Base-by-base conservation (phyloP, 108 stramenopile species). In the Cylindrotheca closterium region DNA sequence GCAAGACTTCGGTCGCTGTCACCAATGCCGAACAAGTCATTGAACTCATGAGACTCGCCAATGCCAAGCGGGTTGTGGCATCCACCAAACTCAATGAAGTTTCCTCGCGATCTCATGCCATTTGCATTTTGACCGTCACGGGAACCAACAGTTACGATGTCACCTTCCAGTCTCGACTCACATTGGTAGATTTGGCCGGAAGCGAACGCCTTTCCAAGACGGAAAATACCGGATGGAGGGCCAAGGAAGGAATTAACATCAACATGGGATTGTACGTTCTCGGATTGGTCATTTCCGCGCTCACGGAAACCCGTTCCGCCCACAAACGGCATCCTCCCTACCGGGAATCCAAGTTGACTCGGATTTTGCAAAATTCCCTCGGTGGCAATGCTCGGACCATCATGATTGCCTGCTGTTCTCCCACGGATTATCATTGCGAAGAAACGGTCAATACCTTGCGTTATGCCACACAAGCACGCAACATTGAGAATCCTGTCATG, bases 331-430 rank as follows among this genome's bases (percentile, higher is more conserved):
- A 87, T 56, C 87, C 88, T 26, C 96, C 96, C 5, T 98, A 79
- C 76, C 93, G 98, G 30, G 95, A 98, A 49, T 92, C 90, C 10
- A 97, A 97, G 69, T 75, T 98, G 42, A 98, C 98, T 17, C 85
- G 81, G 21, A 72, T 98, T 23, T 68, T 98, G 10, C 83, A 91
- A 51, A 83, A 95, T 53, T 88, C 86, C 28, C 60, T 98, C 25
- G 71, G 67, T 22, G 93, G 95, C 30, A 92, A 94, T 65, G 84
- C 88, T 4, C 95, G 96, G 68, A 91, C 93, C 1, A 70, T 96
- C 47, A 87, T 87, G 18, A 95, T 98, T 61, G 85, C 96, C 8
- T 94, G 93, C 67, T 90, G 93, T 77, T 86, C 78, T 59, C 97
- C 97, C 2, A 78, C 88, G 46, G 63, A 74, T 10, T 51, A 64